phyloP scores from a whole-genome alignment of 805 yeast genomes.

The Ogataea thermomethanolica region DNA sequence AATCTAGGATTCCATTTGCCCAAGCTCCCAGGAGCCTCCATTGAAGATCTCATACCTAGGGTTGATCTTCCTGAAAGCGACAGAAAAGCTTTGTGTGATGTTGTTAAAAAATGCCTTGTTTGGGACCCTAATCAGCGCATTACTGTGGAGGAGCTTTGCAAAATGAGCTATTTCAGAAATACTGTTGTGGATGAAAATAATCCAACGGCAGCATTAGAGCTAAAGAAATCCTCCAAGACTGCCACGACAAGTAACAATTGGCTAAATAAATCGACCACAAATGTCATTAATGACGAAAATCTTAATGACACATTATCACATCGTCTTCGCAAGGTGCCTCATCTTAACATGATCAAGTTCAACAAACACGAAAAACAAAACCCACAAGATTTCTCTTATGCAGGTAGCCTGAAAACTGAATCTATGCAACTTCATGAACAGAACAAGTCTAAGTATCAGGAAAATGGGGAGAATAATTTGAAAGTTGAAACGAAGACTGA shows the following conservation, averaged over 20 bases:
- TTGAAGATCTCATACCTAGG: constrained; percentile 44
- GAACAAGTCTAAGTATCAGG: constrained; percentile 1
- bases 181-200: constrained; percentile 30
- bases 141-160: constrained; percentile 44
- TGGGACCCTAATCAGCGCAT: constrained; percentile 80
- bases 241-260: not conserved
- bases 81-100: constrained; percentile 39
- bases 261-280: constrained; percentile 3
- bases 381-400: constrained; percentile 7
- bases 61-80: constrained; percentile 37
- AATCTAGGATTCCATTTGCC: constrained; percentile 59
- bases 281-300: constrained; percentile 19
- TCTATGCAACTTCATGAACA: not conserved
- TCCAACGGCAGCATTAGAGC: constrained; percentile 1
- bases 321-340: constrained; percentile 20
- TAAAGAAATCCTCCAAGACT: constrained; percentile 4
- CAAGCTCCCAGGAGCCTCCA: constrained; percentile 44
- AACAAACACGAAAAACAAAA: constrained; percentile 9
- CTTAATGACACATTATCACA: constrained; percentile 11
- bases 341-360: constrained; percentile 14
- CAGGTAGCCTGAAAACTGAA: constrained; percentile 8
- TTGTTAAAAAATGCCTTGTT: constrained; percentile 50
- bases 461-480: not conserved
- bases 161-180: constrained; percentile 52
- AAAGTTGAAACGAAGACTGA: constrained; percentile 1